These are phyloP conservation scores for Lactifluus pinguis DNA, from an alignment of 768 basidiomycete genomes.

Conservation along the genomic window DNA sequence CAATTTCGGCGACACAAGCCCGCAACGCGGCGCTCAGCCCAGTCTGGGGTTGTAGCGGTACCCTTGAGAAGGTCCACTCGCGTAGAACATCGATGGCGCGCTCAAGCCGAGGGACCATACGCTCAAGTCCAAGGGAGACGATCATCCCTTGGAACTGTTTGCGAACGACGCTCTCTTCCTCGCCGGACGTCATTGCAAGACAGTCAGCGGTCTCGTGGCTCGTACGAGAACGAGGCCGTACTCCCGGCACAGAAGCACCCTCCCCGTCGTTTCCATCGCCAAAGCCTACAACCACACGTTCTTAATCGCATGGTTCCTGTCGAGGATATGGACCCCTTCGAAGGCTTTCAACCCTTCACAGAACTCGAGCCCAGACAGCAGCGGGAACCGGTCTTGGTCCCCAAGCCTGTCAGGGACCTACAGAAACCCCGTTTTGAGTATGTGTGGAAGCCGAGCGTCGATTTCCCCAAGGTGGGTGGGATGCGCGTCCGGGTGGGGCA, in stretches of 20 bases:
- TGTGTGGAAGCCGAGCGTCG: conserved; percentile 4
- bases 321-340: conserved; percentile 12
- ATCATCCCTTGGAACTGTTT: background rate
- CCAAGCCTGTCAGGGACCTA: background rate
- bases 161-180: background rate
- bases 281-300: conserved; percentile 1
- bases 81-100: background rate
- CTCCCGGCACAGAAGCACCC: background rate
- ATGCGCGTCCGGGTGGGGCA: conserved; percentile 13
- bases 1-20: background rate
- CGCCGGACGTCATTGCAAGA: conserved; percentile 3
- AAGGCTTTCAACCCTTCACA: conserved; percentile 12
- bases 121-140: background rate
- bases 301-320: conserved; percentile 7
- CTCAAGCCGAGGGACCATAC: background rate
- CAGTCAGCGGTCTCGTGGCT: background rate
- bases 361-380: conserved; percentile 1
- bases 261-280: background rate
- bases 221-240: background rate
- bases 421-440: background rate
- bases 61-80: conserved; percentile 4
- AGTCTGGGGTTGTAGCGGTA: background rate
- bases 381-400: background rate
- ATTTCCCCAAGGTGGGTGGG: conserved; percentile 5
- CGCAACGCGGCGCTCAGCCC: background rate